Percentiles rank a stretch among this genome's conserved stretches.
Conservation (phyloP, 768 basidiomycete genomes). For the Rhodosporidiobolus sp. region DNA sequence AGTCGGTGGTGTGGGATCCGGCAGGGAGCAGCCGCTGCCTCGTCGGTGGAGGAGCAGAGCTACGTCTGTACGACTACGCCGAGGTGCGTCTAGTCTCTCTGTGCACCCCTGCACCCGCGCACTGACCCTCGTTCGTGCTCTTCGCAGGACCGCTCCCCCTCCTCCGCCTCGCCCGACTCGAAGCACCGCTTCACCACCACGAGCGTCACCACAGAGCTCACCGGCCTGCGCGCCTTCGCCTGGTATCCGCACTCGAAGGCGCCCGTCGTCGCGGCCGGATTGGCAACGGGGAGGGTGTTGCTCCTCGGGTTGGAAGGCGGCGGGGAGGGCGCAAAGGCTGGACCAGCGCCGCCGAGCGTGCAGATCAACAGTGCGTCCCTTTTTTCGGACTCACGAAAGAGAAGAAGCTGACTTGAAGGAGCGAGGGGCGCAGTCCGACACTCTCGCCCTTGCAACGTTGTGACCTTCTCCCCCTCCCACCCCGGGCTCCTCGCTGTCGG, state of each 20-base stretch:
- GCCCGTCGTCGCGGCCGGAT: conserved; percentile 37
- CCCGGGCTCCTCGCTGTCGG: conserved; percentile 42
- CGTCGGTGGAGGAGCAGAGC: conserved; percentile 28
- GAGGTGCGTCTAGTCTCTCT: background rate
- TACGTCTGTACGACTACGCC: conserved; percentile 21
- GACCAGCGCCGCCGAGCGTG: background rate
- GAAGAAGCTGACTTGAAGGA: too few relatives aligned
- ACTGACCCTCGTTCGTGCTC: background rate
- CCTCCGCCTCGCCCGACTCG: background rate
- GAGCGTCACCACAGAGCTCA: conserved; percentile 24
- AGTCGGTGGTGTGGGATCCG: conserved; percentile 8
- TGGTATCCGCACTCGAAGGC: conserved; percentile 30
- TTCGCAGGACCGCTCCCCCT: background rate
- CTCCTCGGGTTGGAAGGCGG: conserved; percentile 28
- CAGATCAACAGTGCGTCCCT: conserved; percentile 18
- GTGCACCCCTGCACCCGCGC: too few relatives aligned
- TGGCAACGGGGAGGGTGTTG: conserved; percentile 35
- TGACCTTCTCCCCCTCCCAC: conserved; percentile 34
- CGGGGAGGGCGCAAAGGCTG: background rate
- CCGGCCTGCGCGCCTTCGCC: conserved; percentile 30
- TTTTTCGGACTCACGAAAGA: background rate
- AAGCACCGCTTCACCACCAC: background rate
- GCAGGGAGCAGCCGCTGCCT: background rate
- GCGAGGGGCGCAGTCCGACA: conserved; percentile 42
- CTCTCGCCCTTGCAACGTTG: conserved; percentile 40